Percentiles rank a stretch among this genome's conserved stretches.
These are phyloP conservation scores for Odontarrhena argentea DNA, from an alignment of 345 rosid species.

Conservation along the genomic window DNA sequence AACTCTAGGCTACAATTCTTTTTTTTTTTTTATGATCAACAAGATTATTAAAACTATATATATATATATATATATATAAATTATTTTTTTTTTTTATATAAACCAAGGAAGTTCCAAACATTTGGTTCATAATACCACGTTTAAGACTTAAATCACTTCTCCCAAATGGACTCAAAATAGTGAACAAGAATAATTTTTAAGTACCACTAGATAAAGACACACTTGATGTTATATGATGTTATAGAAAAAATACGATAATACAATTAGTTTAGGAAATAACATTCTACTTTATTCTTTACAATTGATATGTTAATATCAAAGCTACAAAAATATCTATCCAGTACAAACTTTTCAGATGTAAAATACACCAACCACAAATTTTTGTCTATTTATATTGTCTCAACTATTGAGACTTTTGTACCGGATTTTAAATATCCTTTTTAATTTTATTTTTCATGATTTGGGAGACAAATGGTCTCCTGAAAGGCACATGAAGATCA, in stretches of 20 bases:
- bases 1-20: too few relatives aligned
- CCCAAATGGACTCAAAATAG: too few relatives aligned
- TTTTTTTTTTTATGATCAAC: too few relatives aligned
- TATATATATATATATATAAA: too few relatives aligned
- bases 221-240: neutral
- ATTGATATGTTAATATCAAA: neutral
- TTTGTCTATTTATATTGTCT: neutral
- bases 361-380: constrained; percentile 4
- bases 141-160: too few relatives aligned
- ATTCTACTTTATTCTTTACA: neutral
- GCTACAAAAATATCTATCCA: neutral
- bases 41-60: too few relatives aligned
- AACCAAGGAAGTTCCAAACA: too few relatives aligned
- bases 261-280: neutral
- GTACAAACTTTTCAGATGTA: constrained; percentile 2
- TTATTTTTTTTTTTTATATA: too few relatives aligned
- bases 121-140: too few relatives aligned
- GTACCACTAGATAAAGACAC: too few relatives aligned
- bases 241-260: neutral
- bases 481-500: constrained; percentile 8
- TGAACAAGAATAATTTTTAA: too few relatives aligned
- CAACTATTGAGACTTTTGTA: neutral
- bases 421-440: neutral
- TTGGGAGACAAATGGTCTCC: constrained; percentile 6
- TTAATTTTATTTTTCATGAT: neutral